These are phyloP conservation scores for Fusarium sp. DNA, from an alignment of 2,329 filamentous ascomycete species.

Conservation along the genomic window DNA sequence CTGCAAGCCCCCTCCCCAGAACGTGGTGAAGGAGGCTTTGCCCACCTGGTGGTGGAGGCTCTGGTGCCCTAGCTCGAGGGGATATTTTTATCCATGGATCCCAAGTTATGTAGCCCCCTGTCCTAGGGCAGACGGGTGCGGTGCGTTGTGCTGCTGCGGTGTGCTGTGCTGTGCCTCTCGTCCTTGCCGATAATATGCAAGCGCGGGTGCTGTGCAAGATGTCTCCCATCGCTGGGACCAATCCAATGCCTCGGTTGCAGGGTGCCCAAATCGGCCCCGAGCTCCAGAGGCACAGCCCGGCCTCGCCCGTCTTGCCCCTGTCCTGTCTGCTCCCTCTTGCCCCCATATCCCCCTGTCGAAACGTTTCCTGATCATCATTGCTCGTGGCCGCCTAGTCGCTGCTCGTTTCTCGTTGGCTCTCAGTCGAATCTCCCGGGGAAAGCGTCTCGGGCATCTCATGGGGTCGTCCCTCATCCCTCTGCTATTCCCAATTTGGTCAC, in stretches of 20 bases:
- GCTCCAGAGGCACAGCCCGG: conserved; percentile 41
- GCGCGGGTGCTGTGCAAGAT: conserved; percentile 21
- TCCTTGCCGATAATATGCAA: conserved; percentile 13
- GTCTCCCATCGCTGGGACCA: conserved; percentile 25
- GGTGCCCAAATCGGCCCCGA: conserved; percentile 42
- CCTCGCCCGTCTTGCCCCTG: conserved; percentile 31
- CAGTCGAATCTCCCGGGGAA: conserved; percentile 36
- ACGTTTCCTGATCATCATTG: conserved; percentile 17
- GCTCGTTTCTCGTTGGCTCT: conserved; percentile 29
- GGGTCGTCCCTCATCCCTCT: conserved; percentile 9
- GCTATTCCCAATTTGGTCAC: conserved; percentile 36
- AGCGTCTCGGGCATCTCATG: conserved; percentile 29
- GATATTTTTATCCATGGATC: conserved; percentile 44
- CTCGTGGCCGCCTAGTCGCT: conserved; percentile 20
- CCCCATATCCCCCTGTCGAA: conserved; percentile 13
- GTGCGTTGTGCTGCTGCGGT: conserved; percentile 9
- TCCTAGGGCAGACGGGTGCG: conserved; percentile 6
- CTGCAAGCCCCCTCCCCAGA: conserved; percentile 24
- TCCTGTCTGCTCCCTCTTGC: conserved; percentile 23
- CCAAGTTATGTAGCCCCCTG: conserved; percentile 28
- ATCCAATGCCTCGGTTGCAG: conserved; percentile 37
- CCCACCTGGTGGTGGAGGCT: conserved; percentile 34
- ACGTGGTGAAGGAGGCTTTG: conserved; percentile 32
- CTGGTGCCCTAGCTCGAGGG: conserved; percentile 26
- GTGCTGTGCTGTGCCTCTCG: conserved; percentile 34